Base-by-base conservation (phyloP, 2,329 filamentous ascomycete genomes). In the Torrubiella hemipterigena region DNA sequence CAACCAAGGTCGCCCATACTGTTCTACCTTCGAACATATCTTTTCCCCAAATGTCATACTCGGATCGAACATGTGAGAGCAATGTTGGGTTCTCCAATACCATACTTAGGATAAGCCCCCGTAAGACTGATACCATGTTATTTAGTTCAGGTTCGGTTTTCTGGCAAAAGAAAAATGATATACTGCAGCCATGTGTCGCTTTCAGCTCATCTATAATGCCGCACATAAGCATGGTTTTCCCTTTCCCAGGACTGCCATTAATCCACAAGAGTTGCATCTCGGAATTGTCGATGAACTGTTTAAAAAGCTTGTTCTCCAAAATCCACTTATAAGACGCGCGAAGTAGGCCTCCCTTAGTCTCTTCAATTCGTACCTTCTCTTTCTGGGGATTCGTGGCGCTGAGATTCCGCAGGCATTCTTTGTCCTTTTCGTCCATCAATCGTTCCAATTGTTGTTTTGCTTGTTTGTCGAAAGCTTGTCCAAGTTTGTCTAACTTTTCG, bases 31-130 rank as follows among this genome's bases (percentile, higher is more conserved):
- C 45, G 31, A 69, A 68, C 0, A 59, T 37, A 1, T 30, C 23
- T 31, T 45, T 45, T 2, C 58, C 58, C 0, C 38, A 42, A 4
- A 35, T 6, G 5, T 59, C 44, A 24, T 62, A 58, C 23, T 47
- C 43, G 11, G 46, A 41, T 13, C 37, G 40, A 1, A 65, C 5
- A 37, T 65, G 43, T 2, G 39, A 41, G 2, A 55, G 33, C 0
- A 65, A 47, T 3, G 36, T 38, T 15, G 44, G 44, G 2, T 58
- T 39, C 33, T 59, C 42, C 1, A 34, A 25, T 2, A 58, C 30
- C 0, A 71, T 46, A 9, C 56, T 20, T 24, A 52, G 63, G 1
- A 67, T 47, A 0, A 70, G 46, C 0, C 64, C 59, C 0, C 57
- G 52, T 2, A 69, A 38, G 0, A 65, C 53, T 2, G 59, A 47